Evolutionary conservation across 345 rosid genomes (phyloP).

Genomic region (Geranium rotundifolium): DNA sequence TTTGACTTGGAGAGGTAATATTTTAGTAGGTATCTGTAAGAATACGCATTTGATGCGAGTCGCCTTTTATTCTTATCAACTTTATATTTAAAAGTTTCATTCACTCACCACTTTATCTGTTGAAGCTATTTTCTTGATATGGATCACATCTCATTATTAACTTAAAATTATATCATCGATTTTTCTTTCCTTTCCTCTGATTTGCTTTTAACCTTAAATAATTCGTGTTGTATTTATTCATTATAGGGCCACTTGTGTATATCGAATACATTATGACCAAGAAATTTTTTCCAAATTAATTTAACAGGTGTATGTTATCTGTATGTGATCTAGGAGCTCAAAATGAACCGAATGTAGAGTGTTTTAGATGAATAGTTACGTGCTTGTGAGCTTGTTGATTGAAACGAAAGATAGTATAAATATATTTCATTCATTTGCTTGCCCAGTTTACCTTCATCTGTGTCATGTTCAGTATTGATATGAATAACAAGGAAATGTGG

Average conservation of each 20-base stretch:
- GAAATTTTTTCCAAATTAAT: too few species aligned
- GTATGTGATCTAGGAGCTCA: background rate
- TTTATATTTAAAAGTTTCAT: background rate
- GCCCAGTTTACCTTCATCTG: background rate
- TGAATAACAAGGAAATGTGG: background rate
- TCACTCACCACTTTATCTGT: background rate
- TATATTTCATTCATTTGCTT: background rate
- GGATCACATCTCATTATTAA: background rate
- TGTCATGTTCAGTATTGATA: background rate
- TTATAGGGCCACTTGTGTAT: too few species aligned
- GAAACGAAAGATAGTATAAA: too few species aligned
- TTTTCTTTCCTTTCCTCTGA: background rate
- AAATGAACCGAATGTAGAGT: background rate
- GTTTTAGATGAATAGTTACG: background rate
- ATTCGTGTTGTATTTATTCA: too few species aligned
- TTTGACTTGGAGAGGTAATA: slow-evolving; percentile 77
- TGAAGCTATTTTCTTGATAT: too few species aligned
- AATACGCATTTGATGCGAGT: background rate
- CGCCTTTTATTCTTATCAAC: background rate
- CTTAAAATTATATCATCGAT: background rate
- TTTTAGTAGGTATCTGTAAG: background rate
- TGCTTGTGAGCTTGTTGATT: too few species aligned
- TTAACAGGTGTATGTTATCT: background rate
- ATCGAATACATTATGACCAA: too few species aligned
- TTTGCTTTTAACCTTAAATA: background rate